These are phyloP conservation scores for Coniochaeta ligniaria DNA, from an alignment of 2,329 filamentous ascomycete species.

Conservation along the genomic window DNA sequence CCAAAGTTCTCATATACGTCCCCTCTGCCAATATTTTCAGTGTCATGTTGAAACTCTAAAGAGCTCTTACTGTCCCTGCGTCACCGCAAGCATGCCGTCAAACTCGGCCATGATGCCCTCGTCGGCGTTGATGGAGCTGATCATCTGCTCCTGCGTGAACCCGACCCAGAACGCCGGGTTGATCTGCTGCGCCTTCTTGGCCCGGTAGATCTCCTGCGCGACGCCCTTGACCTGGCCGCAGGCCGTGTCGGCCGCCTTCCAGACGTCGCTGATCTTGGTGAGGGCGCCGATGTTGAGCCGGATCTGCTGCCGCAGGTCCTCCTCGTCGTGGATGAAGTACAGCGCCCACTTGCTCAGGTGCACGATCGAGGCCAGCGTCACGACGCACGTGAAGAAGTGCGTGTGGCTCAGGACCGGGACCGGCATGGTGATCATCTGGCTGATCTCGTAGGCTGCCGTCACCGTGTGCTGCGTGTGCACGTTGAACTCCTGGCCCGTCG, in stretches of 20 bases:
- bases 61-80: conserved; percentile 7
- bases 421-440: conserved; percentile 66
- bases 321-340: conserved; percentile 55
- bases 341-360: conserved; percentile 74
- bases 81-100: conserved; percentile 25
- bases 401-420: conserved; percentile 66
- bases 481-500: conserved; percentile 46
- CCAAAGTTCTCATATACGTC: no score
- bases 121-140: conserved; percentile 47
- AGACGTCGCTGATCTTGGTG: conserved; percentile 60
- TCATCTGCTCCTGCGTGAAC: conserved; percentile 46
- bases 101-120: conserved; percentile 54
- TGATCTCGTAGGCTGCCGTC: conserved; percentile 70
- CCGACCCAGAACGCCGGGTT: conserved; percentile 48
- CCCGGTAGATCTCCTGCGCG: conserved; percentile 65
- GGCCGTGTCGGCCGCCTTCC: conserved; percentile 65
- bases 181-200: conserved; percentile 48
- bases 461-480: conserved; percentile 75
- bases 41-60: neutral
- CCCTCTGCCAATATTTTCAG: no score
- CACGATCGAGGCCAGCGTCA: conserved; percentile 73
- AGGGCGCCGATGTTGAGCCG: conserved; percentile 73
- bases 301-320: conserved; percentile 66
- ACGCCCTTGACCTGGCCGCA: conserved; percentile 69
- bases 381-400: conserved; percentile 76